Conservation (phyloP, 257 asterid species). For the Penstemon davidsonii region DNA sequence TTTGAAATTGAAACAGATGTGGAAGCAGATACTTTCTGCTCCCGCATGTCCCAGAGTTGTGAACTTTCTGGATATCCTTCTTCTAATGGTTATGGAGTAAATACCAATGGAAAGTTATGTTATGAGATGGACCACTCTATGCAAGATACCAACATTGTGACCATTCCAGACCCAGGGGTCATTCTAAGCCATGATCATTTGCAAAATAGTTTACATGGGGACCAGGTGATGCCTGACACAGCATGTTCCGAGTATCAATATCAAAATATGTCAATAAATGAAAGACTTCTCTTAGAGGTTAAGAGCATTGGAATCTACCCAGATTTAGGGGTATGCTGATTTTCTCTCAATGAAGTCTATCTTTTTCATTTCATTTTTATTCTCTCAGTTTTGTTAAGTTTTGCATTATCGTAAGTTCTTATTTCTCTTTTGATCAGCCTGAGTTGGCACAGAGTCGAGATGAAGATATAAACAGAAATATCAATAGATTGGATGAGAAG, state of each 20-base stretch:
- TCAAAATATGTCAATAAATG: slow-evolving; percentile 63
- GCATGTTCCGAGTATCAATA: slow-evolving; percentile 64
- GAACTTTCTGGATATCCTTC: slow-evolving; percentile 48
- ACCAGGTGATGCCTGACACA: slow-evolving; percentile 42
- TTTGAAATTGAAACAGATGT: slow-evolving; percentile 53
- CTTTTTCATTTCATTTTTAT: slow-evolving; percentile 25
- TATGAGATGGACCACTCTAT: slow-evolving; percentile 47
- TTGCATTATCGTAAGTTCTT: slow-evolving; percentile 25
- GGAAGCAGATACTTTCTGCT: slow-evolving; percentile 47
- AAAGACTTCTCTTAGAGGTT: slow-evolving; percentile 72
- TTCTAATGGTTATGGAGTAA: slow-evolving; percentile 52
- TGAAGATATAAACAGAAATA: slow-evolving; percentile 62
- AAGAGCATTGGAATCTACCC: slow-evolving; percentile 81
- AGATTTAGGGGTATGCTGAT: slow-evolving; percentile 65
- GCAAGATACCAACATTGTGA: slow-evolving; percentile 33
- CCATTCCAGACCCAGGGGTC: slow-evolving; percentile 37
- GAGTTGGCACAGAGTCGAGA: slow-evolving; percentile 55
- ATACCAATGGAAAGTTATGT: slow-evolving; percentile 43
- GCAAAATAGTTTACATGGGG: slow-evolving; percentile 48
- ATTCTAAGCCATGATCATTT: slow-evolving; percentile 44
- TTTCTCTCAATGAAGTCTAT: slow-evolving; percentile 25
- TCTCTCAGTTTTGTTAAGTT: slow-evolving; percentile 22
- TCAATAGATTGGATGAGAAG: slow-evolving; percentile 56
- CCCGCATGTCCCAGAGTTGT: slow-evolving; percentile 39
- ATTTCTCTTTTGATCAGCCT: slow-evolving; percentile 42